These are phyloP conservation scores for Isochrysis galbana DNA, from an alignment of 78 protist species.

Conservation along the genomic window DNA sequence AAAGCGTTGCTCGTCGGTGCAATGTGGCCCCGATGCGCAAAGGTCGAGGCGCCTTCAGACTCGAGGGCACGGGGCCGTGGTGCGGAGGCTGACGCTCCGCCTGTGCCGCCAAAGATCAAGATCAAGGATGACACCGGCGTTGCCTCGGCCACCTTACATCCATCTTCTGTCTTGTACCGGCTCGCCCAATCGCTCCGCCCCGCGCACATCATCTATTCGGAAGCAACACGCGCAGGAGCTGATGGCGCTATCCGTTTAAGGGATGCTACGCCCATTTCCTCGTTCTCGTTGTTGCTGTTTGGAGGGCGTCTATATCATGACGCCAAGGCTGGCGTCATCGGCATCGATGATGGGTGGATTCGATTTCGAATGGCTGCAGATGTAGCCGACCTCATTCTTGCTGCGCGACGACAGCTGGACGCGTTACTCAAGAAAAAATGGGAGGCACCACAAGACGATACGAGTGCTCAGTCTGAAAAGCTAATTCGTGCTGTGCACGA, in stretches of 20 bases:
- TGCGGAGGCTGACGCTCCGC: neutral
- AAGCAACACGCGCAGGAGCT: conserved; percentile 45
- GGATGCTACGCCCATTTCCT: conserved; percentile 44
- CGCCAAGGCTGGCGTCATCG: conserved; percentile 25
- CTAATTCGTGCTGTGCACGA: neutral
- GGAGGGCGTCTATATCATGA: conserved; percentile 56
- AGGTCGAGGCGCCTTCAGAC: neutral
- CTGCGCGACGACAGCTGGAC: neutral
- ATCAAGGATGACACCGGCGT: neutral
- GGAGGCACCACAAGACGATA: neutral
- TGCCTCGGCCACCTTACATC: conserved; percentile 43
- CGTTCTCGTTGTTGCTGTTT: conserved; percentile 69
- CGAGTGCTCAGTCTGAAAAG: neutral
- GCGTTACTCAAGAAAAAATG: neutral
- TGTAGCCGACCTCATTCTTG: neutral
- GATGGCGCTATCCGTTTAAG: neutral
- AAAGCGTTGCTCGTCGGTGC: conserved; percentile 67
- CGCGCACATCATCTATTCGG: conserved; percentile 29
- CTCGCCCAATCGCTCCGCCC: neutral
- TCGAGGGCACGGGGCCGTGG: neutral
- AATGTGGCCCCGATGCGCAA: conserved; percentile 54
- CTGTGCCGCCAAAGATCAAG: neutral
- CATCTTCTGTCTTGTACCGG: conserved; percentile 14
- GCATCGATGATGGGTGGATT: conserved; percentile 64
- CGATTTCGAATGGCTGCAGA: conserved; percentile 33